A percentile compares a stretch with the other conserved stretches of the same genome.
These are phyloP conservation scores for Sphaerostilbella broomeana DNA, from an alignment of 2,329 filamentous ascomycete genomes.

Conservation along the genomic window DNA sequence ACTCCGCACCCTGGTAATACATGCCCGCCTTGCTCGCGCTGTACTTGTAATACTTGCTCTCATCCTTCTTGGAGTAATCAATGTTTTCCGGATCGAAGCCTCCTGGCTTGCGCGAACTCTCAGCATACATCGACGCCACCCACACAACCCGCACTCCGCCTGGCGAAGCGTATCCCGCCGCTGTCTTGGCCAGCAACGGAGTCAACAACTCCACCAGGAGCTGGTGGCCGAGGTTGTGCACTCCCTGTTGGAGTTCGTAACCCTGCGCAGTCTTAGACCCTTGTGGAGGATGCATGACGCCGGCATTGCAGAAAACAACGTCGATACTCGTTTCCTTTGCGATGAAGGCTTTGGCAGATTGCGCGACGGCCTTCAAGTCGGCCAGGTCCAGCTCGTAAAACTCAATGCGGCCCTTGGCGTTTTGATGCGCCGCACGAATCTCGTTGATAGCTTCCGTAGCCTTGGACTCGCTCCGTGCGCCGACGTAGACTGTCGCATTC, in stretches of 20 bases:
- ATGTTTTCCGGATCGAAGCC: conserved; percentile 8
- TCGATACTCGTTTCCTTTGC: conserved; percentile 25
- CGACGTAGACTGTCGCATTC: conserved; percentile 48
- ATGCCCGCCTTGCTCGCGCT: conserved; percentile 26
- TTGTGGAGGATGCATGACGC: conserved; percentile 32
- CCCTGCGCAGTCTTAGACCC: conserved; percentile 21
- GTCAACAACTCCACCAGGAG: conserved; percentile 33
- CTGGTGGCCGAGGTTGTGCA: conserved; percentile 35
- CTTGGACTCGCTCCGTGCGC: conserved; percentile 40
- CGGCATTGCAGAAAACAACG: conserved; percentile 38
- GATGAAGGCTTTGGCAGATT: conserved; percentile 21
- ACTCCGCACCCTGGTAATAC: conserved; percentile 26
- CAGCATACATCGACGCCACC: conserved; percentile 21
- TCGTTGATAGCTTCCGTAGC: conserved; percentile 35
- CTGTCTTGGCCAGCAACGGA: conserved; percentile 28
- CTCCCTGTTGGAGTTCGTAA: conserved; percentile 35
- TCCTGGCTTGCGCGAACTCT: conserved; percentile 1
- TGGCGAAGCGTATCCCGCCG: conserved; percentile 19
- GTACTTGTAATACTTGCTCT: conserved; percentile 17
- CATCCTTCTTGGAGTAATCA: conserved; percentile 9
- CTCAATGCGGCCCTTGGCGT: conserved; percentile 16
- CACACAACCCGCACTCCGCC: conserved; percentile 27
- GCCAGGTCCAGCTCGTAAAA: conserved; percentile 38
- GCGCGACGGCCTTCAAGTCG: conserved; percentile 26
- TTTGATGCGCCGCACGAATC: conserved; percentile 17